Evolutionary conservation across 306 rosid species (phyloP), one percentile per base, ranked within the genome.

Genomic region (Corylus americana): DNA sequence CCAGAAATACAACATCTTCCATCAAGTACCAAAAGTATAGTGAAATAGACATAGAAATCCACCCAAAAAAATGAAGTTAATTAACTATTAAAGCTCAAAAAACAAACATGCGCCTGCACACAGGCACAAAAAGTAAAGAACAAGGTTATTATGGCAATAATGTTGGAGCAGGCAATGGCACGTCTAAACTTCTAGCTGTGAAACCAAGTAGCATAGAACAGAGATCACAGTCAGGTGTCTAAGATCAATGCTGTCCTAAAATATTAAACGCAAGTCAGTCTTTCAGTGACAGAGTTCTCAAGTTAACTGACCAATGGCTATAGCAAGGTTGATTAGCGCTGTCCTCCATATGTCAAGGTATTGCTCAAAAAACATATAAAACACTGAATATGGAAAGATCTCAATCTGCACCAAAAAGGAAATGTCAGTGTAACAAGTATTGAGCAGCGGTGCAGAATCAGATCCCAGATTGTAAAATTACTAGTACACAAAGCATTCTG

Each of bases 291-390:
- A 71, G 54, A 48, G 20, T 14, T 63, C 54, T 44, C 62, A 45
- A 63, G 73, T 76, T 75, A 62, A 92, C 98, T 89, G 73, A 95
- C 98, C 99, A 59, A 95, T 91, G 62, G 99, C 99, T 78, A 95
- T 95, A 53, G 98, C 92, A 85, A 95, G 98, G 82, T 88, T 93
- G 90, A 95, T 86, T 82, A 91, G 77, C 54, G 99, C 98, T 61
- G 96, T 93, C 88, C 85, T 95, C 99, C 99, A 95, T 78, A 95
- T 95, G 81, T 90, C 88, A 83, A 95, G 97, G 90, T 95, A 95
- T 91, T 95, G 99, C 94, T 95, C 99, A 79, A 95, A 95, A 79
- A 91, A 95, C 97, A 95, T 95, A 80, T 95, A 95, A 79, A 93
- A 95, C 76, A 95, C 90, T 16, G 99, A 93, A 85, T 95, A 95